Conservation (phyloP, 2,329 filamentous ascomycete genomes). For the Endothia cerciana region DNA sequence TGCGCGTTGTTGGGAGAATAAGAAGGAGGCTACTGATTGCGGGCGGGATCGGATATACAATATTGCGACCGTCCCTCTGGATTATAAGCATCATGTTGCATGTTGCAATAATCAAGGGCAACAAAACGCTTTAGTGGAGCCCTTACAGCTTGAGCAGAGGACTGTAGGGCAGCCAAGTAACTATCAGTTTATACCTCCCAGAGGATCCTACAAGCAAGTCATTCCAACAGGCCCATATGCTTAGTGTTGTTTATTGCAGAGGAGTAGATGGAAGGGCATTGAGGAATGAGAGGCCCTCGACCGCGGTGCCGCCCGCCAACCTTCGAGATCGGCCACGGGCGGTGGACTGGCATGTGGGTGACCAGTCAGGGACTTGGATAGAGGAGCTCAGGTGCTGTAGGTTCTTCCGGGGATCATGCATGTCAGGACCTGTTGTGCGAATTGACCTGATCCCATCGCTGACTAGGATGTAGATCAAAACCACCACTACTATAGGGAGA, state of each 20-base stretch:
- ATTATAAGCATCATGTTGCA: background rate
- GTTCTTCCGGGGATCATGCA: background rate
- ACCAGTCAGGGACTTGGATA: background rate
- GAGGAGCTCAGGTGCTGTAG: background rate
- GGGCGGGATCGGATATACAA: too few species aligned
- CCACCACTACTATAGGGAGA: background rate
- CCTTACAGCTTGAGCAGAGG: too few species aligned
- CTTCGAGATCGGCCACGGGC: background rate
- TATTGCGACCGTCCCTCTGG: too few species aligned
- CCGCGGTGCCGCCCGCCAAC: background rate
- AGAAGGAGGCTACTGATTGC: background rate
- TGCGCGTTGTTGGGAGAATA: background rate
- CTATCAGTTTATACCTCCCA: too few species aligned
- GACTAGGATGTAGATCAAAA: background rate
- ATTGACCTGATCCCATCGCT: background rate
- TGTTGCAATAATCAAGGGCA: background rate
- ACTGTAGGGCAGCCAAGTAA: too few species aligned
- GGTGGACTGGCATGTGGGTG: background rate
- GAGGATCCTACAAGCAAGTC: too few species aligned
- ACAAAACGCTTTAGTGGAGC: background rate
- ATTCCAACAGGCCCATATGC: too few species aligned
- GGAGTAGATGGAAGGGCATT: too few species aligned
- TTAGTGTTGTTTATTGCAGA: too few species aligned
- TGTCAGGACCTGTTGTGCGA: too few species aligned
- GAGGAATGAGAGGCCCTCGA: background rate